phyloP scores from a whole-genome alignment of 345 rosid genomes.

The Ceriops tagal region DNA sequence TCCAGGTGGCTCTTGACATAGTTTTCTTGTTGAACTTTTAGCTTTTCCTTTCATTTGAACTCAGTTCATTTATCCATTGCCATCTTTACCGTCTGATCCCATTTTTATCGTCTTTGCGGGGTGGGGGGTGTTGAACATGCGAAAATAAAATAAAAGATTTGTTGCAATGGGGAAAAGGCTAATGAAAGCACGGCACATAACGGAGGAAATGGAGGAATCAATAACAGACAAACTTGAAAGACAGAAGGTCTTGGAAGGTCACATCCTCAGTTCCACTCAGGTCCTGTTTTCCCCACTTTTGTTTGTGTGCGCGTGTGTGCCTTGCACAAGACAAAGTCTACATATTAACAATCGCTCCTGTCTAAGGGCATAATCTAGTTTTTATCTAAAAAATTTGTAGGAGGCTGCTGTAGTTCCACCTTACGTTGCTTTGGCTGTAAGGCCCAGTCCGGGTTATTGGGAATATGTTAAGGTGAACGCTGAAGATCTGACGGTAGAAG shows the following conservation, averaged over 20 bases:
- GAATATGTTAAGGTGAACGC: slow-evolving; percentile 77
- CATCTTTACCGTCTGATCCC: background rate
- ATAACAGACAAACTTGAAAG: slow-evolving; percentile 60
- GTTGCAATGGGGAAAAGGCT: slow-evolving; percentile 59
- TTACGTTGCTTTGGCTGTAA: slow-evolving; percentile 65
- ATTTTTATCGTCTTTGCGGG: background rate
- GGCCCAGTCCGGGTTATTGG: slow-evolving; percentile 89
- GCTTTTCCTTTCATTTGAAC: background rate
- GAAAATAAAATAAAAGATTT: slow-evolving; percentile 33
- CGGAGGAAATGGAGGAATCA: slow-evolving; percentile 59
- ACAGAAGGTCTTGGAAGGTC: slow-evolving; percentile 58
- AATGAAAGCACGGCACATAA: slow-evolving; percentile 54
- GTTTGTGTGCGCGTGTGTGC: no score
- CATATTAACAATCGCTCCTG: background rate
- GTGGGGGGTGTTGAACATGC: background rate
- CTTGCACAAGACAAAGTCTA: no score
- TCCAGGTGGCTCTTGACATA: slow-evolving; percentile 39
- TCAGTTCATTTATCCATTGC: background rate
- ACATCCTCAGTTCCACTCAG: slow-evolving; percentile 61
- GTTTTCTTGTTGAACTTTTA: background rate
- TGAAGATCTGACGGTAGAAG: slow-evolving; percentile 54
- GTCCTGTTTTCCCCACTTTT: no score
- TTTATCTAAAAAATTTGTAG: slow-evolving; percentile 33
- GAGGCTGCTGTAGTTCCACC: slow-evolving; percentile 92
- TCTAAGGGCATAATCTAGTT: background rate